Evolutionary conservation across 1,284 basidiomycete species (phyloP).

Genomic region (Melanopsichium pennsylvanicum): DNA sequence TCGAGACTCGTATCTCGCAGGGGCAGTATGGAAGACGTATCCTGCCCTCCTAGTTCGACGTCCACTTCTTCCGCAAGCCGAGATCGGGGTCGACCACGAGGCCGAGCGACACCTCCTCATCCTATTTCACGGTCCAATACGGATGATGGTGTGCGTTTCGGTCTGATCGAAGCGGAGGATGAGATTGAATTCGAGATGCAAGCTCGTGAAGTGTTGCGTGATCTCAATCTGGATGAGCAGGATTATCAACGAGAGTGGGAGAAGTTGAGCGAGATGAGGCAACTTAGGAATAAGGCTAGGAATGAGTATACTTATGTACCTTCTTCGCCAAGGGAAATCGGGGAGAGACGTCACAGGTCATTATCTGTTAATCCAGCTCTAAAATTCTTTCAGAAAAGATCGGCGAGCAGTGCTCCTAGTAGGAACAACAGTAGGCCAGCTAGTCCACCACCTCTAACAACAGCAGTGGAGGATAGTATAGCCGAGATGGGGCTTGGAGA

Average conservation of each 20-base stretch:
- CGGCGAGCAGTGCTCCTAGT: conserved; percentile 31
- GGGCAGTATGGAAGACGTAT: conserved; percentile 16
- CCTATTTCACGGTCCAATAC: conserved; percentile 1
- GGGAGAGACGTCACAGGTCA: conserved; percentile 6
- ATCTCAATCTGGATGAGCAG: conserved; percentile 21
- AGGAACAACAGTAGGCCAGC: conserved; percentile 21
- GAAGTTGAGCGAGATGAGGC: conserved; percentile 22
- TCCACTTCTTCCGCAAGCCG: not conserved
- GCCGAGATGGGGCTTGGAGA: conserved; percentile 9
- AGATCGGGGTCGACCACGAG: conserved; percentile 11
- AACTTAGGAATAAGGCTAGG: conserved; percentile 31
- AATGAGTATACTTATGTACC: conserved; percentile 37
- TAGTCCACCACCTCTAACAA: conserved; percentile 6
- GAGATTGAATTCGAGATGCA: conserved; percentile 49
- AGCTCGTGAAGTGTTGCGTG: conserved; percentile 36
- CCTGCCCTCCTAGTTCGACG: not conserved
- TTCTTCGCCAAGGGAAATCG: not conserved
- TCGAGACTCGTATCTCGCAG: conserved; percentile 22
- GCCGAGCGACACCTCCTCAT: not conserved
- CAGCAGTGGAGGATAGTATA: not conserved
- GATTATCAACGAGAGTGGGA: conserved; percentile 45
- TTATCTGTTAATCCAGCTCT: conserved; percentile 29
- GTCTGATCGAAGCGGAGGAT: conserved; percentile 38
- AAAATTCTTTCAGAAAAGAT: conserved; percentile 28
- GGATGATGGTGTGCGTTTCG: conserved; percentile 22